phyloP scores from a whole-genome alignment of 1,284 basidiomycete genomes.

The Flammula alnicola region DNA sequence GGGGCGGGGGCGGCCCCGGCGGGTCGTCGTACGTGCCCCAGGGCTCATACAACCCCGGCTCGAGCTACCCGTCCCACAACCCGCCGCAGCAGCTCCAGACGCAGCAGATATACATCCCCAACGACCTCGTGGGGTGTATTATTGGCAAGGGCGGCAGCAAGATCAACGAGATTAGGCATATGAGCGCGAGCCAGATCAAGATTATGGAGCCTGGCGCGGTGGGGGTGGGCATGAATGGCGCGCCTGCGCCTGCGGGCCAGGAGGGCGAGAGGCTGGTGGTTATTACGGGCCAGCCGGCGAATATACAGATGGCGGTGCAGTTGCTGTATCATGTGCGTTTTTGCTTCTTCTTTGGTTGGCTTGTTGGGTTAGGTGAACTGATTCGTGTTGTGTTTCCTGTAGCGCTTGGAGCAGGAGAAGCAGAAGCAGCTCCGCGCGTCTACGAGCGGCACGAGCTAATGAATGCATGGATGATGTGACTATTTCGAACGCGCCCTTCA shows the following conservation, averaged over 20 bases:
- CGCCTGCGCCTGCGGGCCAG: conserved; percentile 67
- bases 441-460: conserved; percentile 25
- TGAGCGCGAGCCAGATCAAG: conserved; percentile 95
- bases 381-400: conserved; percentile 12
- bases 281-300: conserved; percentile 91
- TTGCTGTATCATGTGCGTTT: conserved; percentile 85
- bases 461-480: conserved; percentile 6
- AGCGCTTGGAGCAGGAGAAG: conserved; percentile 90
- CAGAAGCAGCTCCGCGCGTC: conserved; percentile 73
- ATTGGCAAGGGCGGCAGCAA: conserved; percentile 99
- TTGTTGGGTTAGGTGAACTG: conserved; percentile 11
- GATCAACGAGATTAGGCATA: conserved; percentile 98
- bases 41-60: conserved; percentile 55
- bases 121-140: conserved; percentile 96
- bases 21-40: conserved; percentile 78
- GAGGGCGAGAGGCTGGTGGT: conserved; percentile 91
- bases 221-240: conserved; percentile 66
- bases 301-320: conserved; percentile 97
- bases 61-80: conserved; percentile 40
- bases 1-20: conserved; percentile 30
- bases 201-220: conserved; percentile 97
- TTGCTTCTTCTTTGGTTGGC: conserved; percentile 8
- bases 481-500: conserved; percentile 3
- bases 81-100: conserved; percentile 79
- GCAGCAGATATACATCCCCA: conserved; percentile 98